Percentiles rank a stretch among this genome's conserved stretches.
phyloP scores from a whole-genome alignment of 257 asterid species.

The Forsythia viridissima region DNA sequence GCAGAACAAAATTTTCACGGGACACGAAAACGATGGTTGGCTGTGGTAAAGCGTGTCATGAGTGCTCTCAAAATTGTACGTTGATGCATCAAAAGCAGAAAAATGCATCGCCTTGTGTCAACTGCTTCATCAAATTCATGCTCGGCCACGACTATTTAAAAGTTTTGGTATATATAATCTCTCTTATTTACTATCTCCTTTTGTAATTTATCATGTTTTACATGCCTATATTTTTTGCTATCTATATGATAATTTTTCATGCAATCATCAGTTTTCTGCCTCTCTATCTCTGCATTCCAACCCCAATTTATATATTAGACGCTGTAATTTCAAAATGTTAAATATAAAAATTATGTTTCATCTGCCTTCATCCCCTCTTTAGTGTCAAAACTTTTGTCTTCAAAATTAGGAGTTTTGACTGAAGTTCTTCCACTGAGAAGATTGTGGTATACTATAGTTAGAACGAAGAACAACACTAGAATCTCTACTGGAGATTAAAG shows the following conservation, averaged over 20 bases:
- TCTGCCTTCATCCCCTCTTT: no score
- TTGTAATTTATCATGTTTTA: not conserved
- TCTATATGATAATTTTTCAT: not conserved
- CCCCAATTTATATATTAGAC: not conserved
- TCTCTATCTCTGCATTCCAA: not conserved
- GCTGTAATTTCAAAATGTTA: no score
- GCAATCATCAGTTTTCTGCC: not conserved
- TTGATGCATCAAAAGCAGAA: not conserved
- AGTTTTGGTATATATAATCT: slow-evolving; percentile 23
- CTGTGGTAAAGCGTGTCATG: not conserved
- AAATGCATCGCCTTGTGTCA: not conserved
- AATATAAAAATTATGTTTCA: no score
- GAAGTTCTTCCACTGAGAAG: no score
- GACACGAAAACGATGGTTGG: slow-evolving; percentile 18
- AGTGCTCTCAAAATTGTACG: no score
- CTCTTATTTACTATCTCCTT: not conserved
- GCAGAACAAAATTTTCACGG: not conserved
- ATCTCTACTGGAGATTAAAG: no score
- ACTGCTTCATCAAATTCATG: slow-evolving; percentile 32
- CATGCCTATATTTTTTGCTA: not conserved
- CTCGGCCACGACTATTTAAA: slow-evolving; percentile 9
- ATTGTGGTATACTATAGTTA: no score
- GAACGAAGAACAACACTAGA: no score
- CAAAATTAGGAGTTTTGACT: no score
- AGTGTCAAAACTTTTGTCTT: no score